Percentiles rank a stretch among this genome's conserved stretches.
phyloP scores from a whole-genome alignment of 2,329 filamentous ascomycete genomes.

The Trichothecium sympodiale region DNA sequence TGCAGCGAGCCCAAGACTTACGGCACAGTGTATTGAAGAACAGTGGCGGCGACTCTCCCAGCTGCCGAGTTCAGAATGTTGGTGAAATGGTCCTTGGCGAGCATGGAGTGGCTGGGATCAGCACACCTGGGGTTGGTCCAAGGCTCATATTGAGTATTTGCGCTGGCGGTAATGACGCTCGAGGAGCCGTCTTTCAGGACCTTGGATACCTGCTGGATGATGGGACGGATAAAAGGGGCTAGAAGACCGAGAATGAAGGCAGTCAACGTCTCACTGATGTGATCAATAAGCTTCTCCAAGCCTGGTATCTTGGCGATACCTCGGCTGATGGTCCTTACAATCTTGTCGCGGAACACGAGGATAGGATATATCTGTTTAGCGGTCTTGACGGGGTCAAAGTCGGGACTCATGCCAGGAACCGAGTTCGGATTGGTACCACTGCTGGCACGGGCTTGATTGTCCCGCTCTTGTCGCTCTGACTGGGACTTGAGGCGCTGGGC shows the following conservation, averaged over 20 bases:
- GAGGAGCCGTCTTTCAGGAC: conserved; percentile 78
- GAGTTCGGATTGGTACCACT: conserved; percentile 38
- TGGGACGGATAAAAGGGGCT: conserved; percentile 81
- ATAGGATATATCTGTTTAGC: conserved; percentile 86
- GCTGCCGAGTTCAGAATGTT: conserved; percentile 68
- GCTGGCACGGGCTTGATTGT: conserved; percentile 31
- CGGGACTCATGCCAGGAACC: conserved; percentile 63
- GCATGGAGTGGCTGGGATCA: conserved; percentile 72
- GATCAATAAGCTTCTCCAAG: conserved; percentile 80
- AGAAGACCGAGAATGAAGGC: conserved; percentile 85
- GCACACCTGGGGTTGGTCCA: conserved; percentile 68
- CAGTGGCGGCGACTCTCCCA: conserved; percentile 60
- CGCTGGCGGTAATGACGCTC: conserved; percentile 54
- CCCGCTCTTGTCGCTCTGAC: conserved; percentile 53
- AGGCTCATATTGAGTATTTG: conserved; percentile 65
- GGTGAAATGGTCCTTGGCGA: conserved; percentile 77
- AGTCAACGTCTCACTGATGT: conserved; percentile 85
- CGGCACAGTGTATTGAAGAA: conserved; percentile 80
- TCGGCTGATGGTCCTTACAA: conserved; percentile 75
- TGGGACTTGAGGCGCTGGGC: conserved; percentile 50
- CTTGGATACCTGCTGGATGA: conserved; percentile 80
- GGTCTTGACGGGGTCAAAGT: conserved; percentile 69
- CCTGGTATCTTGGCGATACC: conserved; percentile 89
- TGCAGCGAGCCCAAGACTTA: conserved; percentile 23
- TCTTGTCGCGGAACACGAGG: conserved; percentile 83